These are phyloP conservation scores for Phytophthora meadii DNA, from an alignment of 352 stramenopile genomes.

Conservation along the genomic window DNA sequence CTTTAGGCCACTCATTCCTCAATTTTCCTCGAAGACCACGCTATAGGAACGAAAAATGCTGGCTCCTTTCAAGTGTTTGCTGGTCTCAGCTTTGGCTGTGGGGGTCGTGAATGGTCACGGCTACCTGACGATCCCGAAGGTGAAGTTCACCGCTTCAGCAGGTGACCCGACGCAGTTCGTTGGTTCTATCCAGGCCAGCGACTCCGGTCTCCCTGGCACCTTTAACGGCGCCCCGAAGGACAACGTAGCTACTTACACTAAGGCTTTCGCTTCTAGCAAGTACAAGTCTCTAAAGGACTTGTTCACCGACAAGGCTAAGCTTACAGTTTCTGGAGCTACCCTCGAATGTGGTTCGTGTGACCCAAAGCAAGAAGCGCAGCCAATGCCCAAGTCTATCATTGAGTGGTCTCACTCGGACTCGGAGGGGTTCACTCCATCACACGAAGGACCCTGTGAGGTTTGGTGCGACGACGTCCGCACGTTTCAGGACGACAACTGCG, in stretches of 20 bases:
- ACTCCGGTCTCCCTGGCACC: constrained; percentile 23
- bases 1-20: constrained; percentile 13
- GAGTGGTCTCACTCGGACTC: constrained; percentile 27
- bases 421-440: constrained; percentile 34
- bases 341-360: constrained; percentile 28
- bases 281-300: constrained; percentile 33
- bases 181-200: constrained; percentile 25
- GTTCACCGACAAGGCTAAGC: constrained; percentile 26
- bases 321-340: constrained; percentile 23
- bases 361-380: constrained; percentile 18
- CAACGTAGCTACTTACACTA: constrained; percentile 33
- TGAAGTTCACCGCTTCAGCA: constrained; percentile 19
- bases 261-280: constrained; percentile 22
- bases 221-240: constrained; percentile 25
- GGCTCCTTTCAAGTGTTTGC: constrained; percentile 16
- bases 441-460: constrained; percentile 50
- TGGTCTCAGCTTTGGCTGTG: constrained; percentile 5
- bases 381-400: constrained; percentile 19
- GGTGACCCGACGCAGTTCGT: constrained; percentile 35
- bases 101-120: constrained; percentile 23
- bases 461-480: constrained; percentile 43
- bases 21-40: constrained; percentile 11
- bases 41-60: constrained; percentile 3
- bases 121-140: constrained; percentile 27
- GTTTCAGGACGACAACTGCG: constrained; percentile 28